A percentile compares a stretch with the other conserved stretches of the same genome.
phyloP scores from a whole-genome alignment of 2,329 filamentous ascomycete genomes.

The Sclerotinia trifoliorum region DNA sequence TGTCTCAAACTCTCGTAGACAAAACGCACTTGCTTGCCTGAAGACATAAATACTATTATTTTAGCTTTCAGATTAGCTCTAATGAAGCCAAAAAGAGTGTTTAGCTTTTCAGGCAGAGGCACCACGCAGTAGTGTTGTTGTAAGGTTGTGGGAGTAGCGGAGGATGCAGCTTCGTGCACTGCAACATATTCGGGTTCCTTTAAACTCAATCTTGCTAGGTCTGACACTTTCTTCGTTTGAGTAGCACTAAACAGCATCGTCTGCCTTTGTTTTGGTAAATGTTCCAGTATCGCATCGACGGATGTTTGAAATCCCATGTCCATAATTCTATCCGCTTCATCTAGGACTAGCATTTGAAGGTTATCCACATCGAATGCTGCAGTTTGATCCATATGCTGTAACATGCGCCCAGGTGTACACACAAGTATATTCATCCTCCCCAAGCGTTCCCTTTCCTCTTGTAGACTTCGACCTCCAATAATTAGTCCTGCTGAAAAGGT shows the following conservation, averaged over 20 bases:
- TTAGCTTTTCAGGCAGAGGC: conserved; percentile 82
- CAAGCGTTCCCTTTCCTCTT: conserved; percentile 81
- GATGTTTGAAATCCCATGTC: conserved; percentile 94
- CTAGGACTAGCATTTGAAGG: conserved; percentile 86
- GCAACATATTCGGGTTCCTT: conserved; percentile 92
- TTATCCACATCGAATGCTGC: conserved; percentile 87
- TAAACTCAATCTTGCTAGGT: conserved; percentile 83
- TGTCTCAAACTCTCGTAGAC: conserved; percentile 91
- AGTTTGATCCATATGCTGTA: conserved; percentile 95
- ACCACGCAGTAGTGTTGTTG: conserved; percentile 91
- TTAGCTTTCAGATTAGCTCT: conserved; percentile 88
- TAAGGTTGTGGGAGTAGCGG: conserved; percentile 78
- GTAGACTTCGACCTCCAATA: conserved; percentile 87
- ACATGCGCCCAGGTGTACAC: conserved; percentile 89
- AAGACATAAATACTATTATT: conserved; percentile 92
- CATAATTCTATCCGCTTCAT: conserved; percentile 95
- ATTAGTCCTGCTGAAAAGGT: conserved; percentile 88
- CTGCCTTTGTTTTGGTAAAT: conserved; percentile 80
- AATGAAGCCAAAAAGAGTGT: conserved; percentile 91
- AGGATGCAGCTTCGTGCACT: conserved; percentile 78
- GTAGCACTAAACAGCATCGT: conserved; percentile 95
- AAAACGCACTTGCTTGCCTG: conserved; percentile 94
- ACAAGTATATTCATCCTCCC: conserved; percentile 95
- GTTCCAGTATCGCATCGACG: conserved; percentile 89
- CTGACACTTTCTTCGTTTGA: conserved; percentile 90